Percentiles rank a stretch among this genome's conserved stretches.
phyloP scores from a whole-genome alignment of 2,329 filamentous ascomycete genomes.

The Sclerotiophoma versabilis region DNA sequence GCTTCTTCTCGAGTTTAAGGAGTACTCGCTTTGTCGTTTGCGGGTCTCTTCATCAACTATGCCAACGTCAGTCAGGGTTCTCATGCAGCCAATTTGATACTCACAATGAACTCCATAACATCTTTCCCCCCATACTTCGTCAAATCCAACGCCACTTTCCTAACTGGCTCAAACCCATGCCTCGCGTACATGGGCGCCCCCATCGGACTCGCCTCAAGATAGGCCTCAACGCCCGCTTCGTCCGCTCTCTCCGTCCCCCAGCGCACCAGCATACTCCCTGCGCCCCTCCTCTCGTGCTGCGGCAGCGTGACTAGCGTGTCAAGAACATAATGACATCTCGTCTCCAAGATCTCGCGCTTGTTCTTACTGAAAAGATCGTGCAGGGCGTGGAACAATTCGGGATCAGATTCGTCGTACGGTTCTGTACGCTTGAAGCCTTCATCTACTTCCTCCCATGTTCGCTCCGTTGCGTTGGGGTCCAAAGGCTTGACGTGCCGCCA shows the following conservation, averaged over 20 bases:
- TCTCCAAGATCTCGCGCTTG: constrained; percentile 36
- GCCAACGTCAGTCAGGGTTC: neutral
- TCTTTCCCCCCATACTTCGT: constrained; percentile 37
- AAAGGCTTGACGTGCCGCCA: constrained; percentile 37
- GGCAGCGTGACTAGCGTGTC: constrained; percentile 43
- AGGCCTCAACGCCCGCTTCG: constrained; percentile 38
- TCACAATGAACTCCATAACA: constrained; percentile 40
- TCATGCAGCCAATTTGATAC: neutral
- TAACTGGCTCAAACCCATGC: constrained; percentile 40
- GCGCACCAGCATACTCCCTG: constrained; percentile 40
- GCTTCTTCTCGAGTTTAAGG: neutral
- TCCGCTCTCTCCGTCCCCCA: constrained; percentile 46
- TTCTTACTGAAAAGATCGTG: constrained; percentile 31
- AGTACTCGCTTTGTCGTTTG: constrained; percentile 11
- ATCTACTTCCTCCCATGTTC: constrained; percentile 41
- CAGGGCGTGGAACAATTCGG: constrained; percentile 28
- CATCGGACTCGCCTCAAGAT: constrained; percentile 45
- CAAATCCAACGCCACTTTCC: constrained; percentile 40
- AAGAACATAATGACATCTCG: constrained; percentile 34
- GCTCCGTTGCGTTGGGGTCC: constrained; percentile 20
- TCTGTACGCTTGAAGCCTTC: constrained; percentile 25
- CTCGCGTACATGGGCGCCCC: constrained; percentile 44
- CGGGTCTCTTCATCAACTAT: constrained; percentile 27
- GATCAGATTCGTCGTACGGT: constrained; percentile 41
- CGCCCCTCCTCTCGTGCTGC: constrained; percentile 41